A percentile compares a stretch with the other conserved stretches of the same genome.
Conservation (phyloP, 441 rosid genomes). For the Adansonia madagascariensis region DNA sequence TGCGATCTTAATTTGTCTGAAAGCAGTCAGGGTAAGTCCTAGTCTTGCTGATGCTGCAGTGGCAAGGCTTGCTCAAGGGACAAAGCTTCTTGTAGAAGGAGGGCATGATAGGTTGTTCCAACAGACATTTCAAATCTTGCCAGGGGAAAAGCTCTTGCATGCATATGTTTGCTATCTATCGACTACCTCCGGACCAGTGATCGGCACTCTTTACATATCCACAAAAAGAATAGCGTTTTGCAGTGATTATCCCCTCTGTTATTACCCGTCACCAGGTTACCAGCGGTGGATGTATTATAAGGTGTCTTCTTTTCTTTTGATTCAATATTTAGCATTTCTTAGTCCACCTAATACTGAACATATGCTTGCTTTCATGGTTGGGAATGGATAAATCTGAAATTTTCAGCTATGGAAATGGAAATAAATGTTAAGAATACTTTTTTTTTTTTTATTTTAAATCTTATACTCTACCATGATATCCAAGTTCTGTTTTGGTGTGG, state of each 20-base stretch:
- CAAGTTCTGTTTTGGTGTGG: not conserved
- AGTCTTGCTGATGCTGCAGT: constrained; percentile 74
- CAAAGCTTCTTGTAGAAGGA: constrained; percentile 75
- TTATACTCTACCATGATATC: not conserved
- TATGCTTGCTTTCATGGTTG: not conserved
- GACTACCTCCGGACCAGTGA: constrained; percentile 73
- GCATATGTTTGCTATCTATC: constrained; percentile 81
- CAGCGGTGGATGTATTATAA: constrained; percentile 68
- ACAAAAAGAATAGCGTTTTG: constrained; percentile 61
- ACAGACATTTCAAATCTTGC: constrained; percentile 55
- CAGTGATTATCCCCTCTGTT: constrained; percentile 65
- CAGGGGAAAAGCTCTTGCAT: constrained; percentile 71
- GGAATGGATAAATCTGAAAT: not conserved
- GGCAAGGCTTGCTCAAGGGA: constrained; percentile 78
- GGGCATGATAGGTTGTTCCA: constrained; percentile 73
- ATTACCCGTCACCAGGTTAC: constrained; percentile 50
- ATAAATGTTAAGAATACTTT: not conserved
- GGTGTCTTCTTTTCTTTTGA: constrained; percentile 42
- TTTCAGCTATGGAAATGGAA: constrained; percentile 10
- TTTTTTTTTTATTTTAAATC: not conserved
- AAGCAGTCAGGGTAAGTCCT: constrained; percentile 64
- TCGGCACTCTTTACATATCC: constrained; percentile 74
- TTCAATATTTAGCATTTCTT: not conserved
- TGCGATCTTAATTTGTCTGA: constrained; percentile 11
- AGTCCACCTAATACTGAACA: not conserved